Percentiles rank a stretch among this genome's conserved stretches.
Conservation (phyloP, 257 asterid genomes). For the Solanum pimpinellifolium region DNA sequence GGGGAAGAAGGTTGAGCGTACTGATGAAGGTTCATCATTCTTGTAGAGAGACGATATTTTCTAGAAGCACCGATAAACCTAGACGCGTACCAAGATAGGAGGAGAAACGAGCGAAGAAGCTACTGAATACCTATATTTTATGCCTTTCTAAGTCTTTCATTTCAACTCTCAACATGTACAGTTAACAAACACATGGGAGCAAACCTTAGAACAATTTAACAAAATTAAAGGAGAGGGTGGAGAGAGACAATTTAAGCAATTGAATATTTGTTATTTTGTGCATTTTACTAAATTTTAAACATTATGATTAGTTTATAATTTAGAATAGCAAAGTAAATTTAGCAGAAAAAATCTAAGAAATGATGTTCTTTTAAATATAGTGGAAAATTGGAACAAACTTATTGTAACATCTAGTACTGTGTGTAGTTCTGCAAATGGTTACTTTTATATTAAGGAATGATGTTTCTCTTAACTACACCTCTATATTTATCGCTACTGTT, state of each 20-base stretch:
- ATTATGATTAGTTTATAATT: not conserved
- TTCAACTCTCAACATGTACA: not conserved
- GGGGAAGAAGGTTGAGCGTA: slow-evolving; percentile 15
- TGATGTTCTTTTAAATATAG: not conserved
- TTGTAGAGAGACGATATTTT: not conserved
- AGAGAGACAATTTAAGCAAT: not conserved
- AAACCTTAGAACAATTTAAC: not conserved
- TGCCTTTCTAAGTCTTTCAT: slow-evolving; percentile 20
- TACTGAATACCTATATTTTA: slow-evolving; percentile 35
- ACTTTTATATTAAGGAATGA: not conserved
- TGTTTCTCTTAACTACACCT: not conserved
- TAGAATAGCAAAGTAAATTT: not conserved
- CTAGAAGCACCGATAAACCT: not conserved
- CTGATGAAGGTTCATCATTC: slow-evolving; percentile 15
- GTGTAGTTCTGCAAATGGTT: not conserved
- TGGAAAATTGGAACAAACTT: not conserved
- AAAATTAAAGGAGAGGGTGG: not conserved
- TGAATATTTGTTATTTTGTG: not conserved
- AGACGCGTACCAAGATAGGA: slow-evolving; percentile 1
- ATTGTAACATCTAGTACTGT: not conserved
- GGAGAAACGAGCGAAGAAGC: slow-evolving; percentile 28
- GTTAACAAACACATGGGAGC: not conserved
- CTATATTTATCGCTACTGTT: not conserved
- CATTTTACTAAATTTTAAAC: not conserved
- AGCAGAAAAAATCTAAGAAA: not conserved